A percentile compares a stretch with the other conserved stretches of the same genome.
phyloP scores from a whole-genome alignment of 2,329 filamentous ascomycete genomes.

The Fusarium nodosum region DNA sequence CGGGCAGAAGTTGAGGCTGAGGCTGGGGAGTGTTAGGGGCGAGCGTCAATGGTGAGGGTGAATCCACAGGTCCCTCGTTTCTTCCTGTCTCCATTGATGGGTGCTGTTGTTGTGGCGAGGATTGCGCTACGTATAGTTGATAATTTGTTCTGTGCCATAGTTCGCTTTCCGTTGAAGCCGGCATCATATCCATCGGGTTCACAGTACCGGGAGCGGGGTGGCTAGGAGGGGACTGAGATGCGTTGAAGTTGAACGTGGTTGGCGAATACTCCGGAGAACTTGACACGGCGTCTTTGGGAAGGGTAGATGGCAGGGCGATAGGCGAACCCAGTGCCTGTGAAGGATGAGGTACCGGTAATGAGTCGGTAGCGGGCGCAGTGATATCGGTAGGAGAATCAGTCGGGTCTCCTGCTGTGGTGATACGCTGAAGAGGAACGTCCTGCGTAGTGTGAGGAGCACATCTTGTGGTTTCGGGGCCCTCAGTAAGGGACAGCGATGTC shows the following conservation, averaged over 20 bases:
- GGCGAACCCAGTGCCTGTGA: conserved; percentile 44
- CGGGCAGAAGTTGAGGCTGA: conserved; percentile 42
- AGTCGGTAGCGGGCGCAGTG: conserved; percentile 34
- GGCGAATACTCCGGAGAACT: conserved; percentile 50
- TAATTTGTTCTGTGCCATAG: conserved; percentile 56
- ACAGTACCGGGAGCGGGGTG: conserved; percentile 62
- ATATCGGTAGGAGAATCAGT: conserved; percentile 54
- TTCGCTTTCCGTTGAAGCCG: conserved; percentile 56
- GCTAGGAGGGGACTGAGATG: conserved; percentile 51
- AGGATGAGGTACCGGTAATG: conserved; percentile 28
- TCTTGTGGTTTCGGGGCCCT: conserved; percentile 31
- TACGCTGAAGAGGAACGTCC: conserved; percentile 43
- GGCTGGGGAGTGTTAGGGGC: conserved; percentile 40
- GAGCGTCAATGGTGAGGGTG: conserved; percentile 48
- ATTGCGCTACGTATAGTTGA: conserved; percentile 52
- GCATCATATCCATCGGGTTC: conserved; percentile 69
- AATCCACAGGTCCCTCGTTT: conserved; percentile 41
- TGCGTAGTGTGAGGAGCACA: conserved; percentile 17
- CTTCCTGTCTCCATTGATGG: conserved; percentile 27
- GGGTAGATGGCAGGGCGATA: conserved; percentile 37
- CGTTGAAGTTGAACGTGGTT: conserved; percentile 41
- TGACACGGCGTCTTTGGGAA: conserved; percentile 37
- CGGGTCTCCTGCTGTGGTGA: conserved; percentile 44
- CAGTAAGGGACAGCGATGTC: conserved; percentile 40
- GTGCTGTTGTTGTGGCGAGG: conserved; percentile 41